Conservation (phyloP, 2,329 filamentous ascomycete species). For the Teratosphaeriaceae sp. region DNA sequence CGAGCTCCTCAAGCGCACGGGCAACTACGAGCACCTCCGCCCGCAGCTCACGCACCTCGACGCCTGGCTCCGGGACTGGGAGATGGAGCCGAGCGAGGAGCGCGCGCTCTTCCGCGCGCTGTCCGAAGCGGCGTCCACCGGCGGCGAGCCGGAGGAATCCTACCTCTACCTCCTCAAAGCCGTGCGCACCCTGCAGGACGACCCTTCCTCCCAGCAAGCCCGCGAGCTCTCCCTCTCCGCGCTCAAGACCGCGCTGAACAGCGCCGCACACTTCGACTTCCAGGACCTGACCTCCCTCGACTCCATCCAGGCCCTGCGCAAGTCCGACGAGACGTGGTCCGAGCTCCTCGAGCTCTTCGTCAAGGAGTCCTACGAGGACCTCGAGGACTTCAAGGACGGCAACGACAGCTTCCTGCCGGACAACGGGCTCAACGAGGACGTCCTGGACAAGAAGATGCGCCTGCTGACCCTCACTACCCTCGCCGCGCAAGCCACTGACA, state of each 20-base stretch:
- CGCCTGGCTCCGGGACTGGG: slow-evolving; percentile 76
- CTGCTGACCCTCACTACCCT: slow-evolving; percentile 88
- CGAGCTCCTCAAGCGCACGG: slow-evolving; percentile 62
- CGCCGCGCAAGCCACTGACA: slow-evolving; percentile 68
- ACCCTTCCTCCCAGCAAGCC: slow-evolving; percentile 48
- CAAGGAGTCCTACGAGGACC: slow-evolving; percentile 89
- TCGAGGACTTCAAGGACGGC: slow-evolving; percentile 90
- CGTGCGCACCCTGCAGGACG: slow-evolving; percentile 64
- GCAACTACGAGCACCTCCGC: slow-evolving; percentile 71
- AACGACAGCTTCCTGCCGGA: slow-evolving; percentile 79
- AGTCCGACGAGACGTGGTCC: slow-evolving; percentile 77
- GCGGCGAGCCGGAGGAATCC: slow-evolving; percentile 68
- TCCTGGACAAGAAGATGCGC: slow-evolving; percentile 90
- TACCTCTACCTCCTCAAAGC: slow-evolving; percentile 70
- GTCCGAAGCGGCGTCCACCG: slow-evolving; percentile 70
- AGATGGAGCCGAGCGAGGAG: slow-evolving; percentile 71
- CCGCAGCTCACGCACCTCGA: slow-evolving; percentile 78
- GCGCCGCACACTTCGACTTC: slow-evolving; percentile 64
- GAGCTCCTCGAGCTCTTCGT: slow-evolving; percentile 95
- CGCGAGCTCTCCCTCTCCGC: slow-evolving; percentile 56
- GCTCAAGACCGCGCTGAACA: slow-evolving; percentile 59
- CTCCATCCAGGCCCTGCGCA: slow-evolving; percentile 77
- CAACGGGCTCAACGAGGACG: slow-evolving; percentile 62
- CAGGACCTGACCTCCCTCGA: slow-evolving; percentile 64
- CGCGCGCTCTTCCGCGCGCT: slow-evolving; percentile 80